phyloP scores from a whole-genome alignment of 2,329 filamentous ascomycete species.

The Colletotrichum lindemuthianum region DNA sequence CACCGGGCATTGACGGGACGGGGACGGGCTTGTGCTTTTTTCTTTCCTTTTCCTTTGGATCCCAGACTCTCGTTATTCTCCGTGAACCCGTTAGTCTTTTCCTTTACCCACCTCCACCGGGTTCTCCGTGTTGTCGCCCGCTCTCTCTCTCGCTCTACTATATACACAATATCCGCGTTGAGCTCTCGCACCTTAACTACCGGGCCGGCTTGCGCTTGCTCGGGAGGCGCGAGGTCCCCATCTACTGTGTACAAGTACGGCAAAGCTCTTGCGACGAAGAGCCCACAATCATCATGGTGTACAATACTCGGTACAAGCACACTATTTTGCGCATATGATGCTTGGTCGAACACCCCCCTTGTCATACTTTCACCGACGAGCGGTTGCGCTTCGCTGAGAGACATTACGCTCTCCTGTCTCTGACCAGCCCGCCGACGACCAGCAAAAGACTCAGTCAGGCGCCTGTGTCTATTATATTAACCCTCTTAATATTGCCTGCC shows the following conservation, averaged over 20 bases:
- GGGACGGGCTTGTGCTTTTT: neutral
- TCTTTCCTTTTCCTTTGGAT: neutral
- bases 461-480: conserved; percentile 37
- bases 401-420: conserved; percentile 24
- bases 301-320: no score
- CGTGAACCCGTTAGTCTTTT: neutral
- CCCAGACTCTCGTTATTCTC: no score
- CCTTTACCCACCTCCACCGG: conserved; percentile 15
- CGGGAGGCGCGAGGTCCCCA: conserved; percentile 16
- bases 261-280: no score
- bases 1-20: conserved; percentile 4
- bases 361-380: neutral
- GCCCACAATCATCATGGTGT: no score
- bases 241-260: neutral
- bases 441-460: conserved; percentile 36
- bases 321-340: conserved; percentile 1
- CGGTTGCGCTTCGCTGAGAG: conserved; percentile 4
- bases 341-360: conserved; percentile 31
- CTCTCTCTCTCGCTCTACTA: neutral
- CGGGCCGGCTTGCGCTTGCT: conserved; percentile 16
- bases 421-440: conserved; percentile 22
- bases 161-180: no score
- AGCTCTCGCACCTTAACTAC: no score
- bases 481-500: conserved; percentile 34
- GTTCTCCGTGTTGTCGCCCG: conserved; percentile 1